Base-by-base conservation (phyloP, 257 asterid genomes). In the Fraxinus quadrangulata region DNA sequence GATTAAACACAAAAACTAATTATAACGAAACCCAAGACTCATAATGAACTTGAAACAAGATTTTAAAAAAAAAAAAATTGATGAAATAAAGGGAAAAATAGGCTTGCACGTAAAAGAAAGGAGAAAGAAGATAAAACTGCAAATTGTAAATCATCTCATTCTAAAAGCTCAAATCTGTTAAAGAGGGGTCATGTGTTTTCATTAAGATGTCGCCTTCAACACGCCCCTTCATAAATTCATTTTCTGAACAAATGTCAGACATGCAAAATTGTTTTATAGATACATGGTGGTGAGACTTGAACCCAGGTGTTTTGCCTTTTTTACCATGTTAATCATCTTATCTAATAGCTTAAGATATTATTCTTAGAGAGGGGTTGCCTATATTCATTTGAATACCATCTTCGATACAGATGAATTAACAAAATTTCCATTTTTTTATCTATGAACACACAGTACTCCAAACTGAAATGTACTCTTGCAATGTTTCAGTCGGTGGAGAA, bases 101-200 rank as follows among this genome's bases (percentile, higher is more conserved):
- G 79, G 77, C 97, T 87, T 86, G 90, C 98, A 94, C 75, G 81
- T 36, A 36, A 36, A 36, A 10, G 14, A 49, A 45, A 3, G 14
- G 5, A 14, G n/a, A 49, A 49, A 3, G n/a, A 16, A 49, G n/a
- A 14, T 12, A 5, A 54, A n/a, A 54, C 28, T 17, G 65, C 65
- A 54, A 19, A n/a, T 54, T 3, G 21, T 49, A 19, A 54, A 54
- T n/a, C 65, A n/a, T 54, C 65, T 54, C 26, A 54, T n/a, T 5
- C 26, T 54, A n/a, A 17, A 54, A 54, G 65, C 65, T 19, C 65
- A 5, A 36, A n/a, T 17, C 10, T 36, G 8, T 36, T 36, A 36
- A 5, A 54, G 3, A 54, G 26, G 21, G 6, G 2, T 54, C 26
- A 1, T 2, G 0, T 54, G 26, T 54, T n/a, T 54, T n/a, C 65